Evolutionary conservation across 495 filamentous ascomycete species (phyloP), one percentile per base, ranked within the genome.

Genomic region (Neurospora sp.): DNA sequence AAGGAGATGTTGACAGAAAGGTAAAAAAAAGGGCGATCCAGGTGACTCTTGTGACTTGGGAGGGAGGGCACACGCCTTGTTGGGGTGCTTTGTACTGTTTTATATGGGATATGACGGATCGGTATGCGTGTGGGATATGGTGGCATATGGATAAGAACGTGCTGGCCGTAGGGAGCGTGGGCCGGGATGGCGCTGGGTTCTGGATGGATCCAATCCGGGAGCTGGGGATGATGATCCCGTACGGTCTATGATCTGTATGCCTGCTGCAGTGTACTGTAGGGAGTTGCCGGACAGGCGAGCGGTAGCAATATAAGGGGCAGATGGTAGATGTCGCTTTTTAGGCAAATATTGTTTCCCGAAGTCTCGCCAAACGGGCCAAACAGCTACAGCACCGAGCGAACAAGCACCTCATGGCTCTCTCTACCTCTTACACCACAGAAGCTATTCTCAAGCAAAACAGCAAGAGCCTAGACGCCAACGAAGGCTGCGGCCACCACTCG

Each of bases 21-120:
- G 27, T 35, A 35, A 18, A 66, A 35, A 59, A 74, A 8, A 70
- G 62, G 69, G 74, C 71, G 35, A 31, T 77, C 16, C 35, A 74
- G 59, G 69, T 75, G 0, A 62, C 71, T 62, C 11, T 73, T 39
- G 54, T 73, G 71, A 72, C 37, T 40, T 73, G 20, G 35, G 27
- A 69, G 73, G 41, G 62, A 48, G 59, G 38, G 40, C 27, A 73
- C 20, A 42, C 23, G 27, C 54, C 54, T 35, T 31, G 1, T 35
- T 35, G 14, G 54, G 54, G 1, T 66, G 54, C 54, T 66, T 16
- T 5, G 6, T 62, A 62, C 27, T 66, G 54, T 35, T 37, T 66
- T 66, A 66, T 66, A 66, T 66, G 14, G 54, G 14, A 66, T 16
- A 35, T 16, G 27, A 35, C 31, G 31, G 54, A 66, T 18, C 14